These are phyloP conservation scores for Penicillium sp. DNA, from an alignment of 2,329 filamentous ascomycete genomes.

Conservation along the genomic window DNA sequence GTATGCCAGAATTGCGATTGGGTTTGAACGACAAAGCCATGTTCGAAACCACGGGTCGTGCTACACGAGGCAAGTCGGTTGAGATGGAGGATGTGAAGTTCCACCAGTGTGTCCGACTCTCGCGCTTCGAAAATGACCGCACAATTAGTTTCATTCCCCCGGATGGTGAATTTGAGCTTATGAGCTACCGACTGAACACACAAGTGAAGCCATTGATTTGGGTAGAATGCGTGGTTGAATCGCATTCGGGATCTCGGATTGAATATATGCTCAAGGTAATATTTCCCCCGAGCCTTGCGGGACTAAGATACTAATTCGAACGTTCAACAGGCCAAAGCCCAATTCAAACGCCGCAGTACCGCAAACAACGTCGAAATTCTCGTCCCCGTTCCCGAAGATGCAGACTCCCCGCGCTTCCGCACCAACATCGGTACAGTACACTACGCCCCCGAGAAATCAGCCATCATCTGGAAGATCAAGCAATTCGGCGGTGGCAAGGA, in stretches of 20 bases:
- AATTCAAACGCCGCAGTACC: conserved; percentile 96
- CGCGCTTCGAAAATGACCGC: conserved; percentile 95
- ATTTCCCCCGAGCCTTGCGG: not conserved
- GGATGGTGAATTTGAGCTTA: conserved; percentile 97
- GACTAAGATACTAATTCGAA: not conserved
- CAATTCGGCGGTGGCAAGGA: conserved; percentile 98
- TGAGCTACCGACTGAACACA: conserved; percentile 98
- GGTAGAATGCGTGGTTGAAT: conserved; percentile 97
- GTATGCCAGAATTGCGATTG: conserved; percentile 93
- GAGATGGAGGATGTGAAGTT: conserved; percentile 99
- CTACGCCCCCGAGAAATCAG: conserved; percentile 94
- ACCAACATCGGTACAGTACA: conserved; percentile 97
- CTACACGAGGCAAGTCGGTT: conserved; percentile 92
- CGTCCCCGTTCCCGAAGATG: conserved; percentile 95
- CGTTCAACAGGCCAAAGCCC: conserved; percentile 68
- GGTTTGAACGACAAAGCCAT: conserved; percentile 99
- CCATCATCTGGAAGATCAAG: conserved; percentile 99
- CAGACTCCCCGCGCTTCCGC: conserved; percentile 90
- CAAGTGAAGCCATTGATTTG: conserved; percentile 98
- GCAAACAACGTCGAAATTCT: conserved; percentile 99
- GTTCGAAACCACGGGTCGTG: conserved; percentile 96
- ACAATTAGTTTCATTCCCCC: conserved; percentile 99
- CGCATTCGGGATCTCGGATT: conserved; percentile 89
- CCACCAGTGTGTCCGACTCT: conserved; percentile 94
- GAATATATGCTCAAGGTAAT: conserved; percentile 94